Evolutionary conservation across 805 yeast genomes (phyloP), one percentile per base, ranked within the genome.

Genomic region (Kluyveromyces wickerhamii): DNA sequence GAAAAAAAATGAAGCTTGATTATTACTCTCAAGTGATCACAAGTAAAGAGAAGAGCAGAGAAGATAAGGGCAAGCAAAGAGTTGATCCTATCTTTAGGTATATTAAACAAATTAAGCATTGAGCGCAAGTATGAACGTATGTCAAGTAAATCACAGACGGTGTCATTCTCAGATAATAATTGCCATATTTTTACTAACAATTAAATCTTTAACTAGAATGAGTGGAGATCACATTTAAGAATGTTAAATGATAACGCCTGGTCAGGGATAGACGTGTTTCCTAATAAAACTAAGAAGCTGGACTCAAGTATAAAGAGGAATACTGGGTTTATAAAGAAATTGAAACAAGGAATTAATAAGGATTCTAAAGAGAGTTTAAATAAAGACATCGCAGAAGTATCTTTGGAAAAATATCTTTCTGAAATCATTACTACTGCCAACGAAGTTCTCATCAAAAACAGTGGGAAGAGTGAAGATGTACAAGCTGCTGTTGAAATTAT

Each of bases 281-380:
- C 49, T n/a, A 27, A 49, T 10, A 36, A 44, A 7, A 40, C 38
- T 11, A 33, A 45, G 7, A 72, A 70, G 41, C 54, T 77, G 7
- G 95, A 87, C 51, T 65, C 94, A 0, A 79, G 88, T 37, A 63
- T 87, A 44, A 87, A 87, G 63, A 83, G 79, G 54, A 84, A 88
- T 51, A 74, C 85, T 3, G 80, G 86, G 0, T 82, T 84, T 49
- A 77, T 86, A 33, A 81, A 78, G 52, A 80, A 79, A 46, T 51
- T 87, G 34, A 69, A 77, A 42, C 63, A 70, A 2, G 65, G 77
- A 2, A 55, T 86, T 16, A 69, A 63, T 24, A 67, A 66, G 25
- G 88, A 79, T 5, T 67, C 67, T 25, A 56, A 57, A 37, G 45
- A 52, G 1, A 51, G 67, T 6, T 56, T 82, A 2, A 39, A 84